Evolutionary conservation across 768 basidiomycete species (phyloP), one percentile per base, ranked within the genome.

Genomic region (Leccinellum albellum): DNA sequence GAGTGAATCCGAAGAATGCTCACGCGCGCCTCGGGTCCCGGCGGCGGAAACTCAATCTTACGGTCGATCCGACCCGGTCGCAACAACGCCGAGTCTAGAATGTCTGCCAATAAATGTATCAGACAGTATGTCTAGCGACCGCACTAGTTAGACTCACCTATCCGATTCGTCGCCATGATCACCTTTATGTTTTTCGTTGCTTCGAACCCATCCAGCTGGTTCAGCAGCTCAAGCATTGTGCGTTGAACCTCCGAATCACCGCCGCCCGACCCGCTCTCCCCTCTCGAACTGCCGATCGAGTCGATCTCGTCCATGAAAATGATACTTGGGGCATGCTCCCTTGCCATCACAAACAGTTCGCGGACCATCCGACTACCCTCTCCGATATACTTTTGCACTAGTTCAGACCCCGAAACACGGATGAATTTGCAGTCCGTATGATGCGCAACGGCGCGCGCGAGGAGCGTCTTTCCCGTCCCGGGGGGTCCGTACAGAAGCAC

Each of bases 281-380:
- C 93, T 70, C 95, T 76, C 61, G 92, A 93, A 61, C 88, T 90
- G 54, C 96, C 96, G 67, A 98, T 98, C 20, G 91, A 94, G 75
- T 98, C 96, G 61, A 98, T 98, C 75, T 98, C 96, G 71, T 98
- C 96, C 95, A 98, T 97, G 79, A 98, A 98, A 70, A 98, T 97
- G 75, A 98, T 97, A 73, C 89, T 91, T 33, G 96, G 96, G 32
- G 96, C 96, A 67, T 97, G 94, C 71, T 98, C 96, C 60, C 94
- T 75, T 3, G 96, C 96, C 96, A 97, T 98, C 58, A 97, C 94
- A 79, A 98, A 98, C 57, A 98, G 74, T 76, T 98, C 96, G 52
- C 96, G 83, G 35, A 98, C 95, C 95, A 97, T 98, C 58, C 95
- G 78, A 61, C 87, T 90, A 2, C 45, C 45, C 24, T 46, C 45